A percentile compares a stretch with the other conserved stretches of the same genome.
These are phyloP conservation scores for Alternaria consortialis DNA, from an alignment of 2,329 filamentous ascomycete genomes.

Conservation along the genomic window DNA sequence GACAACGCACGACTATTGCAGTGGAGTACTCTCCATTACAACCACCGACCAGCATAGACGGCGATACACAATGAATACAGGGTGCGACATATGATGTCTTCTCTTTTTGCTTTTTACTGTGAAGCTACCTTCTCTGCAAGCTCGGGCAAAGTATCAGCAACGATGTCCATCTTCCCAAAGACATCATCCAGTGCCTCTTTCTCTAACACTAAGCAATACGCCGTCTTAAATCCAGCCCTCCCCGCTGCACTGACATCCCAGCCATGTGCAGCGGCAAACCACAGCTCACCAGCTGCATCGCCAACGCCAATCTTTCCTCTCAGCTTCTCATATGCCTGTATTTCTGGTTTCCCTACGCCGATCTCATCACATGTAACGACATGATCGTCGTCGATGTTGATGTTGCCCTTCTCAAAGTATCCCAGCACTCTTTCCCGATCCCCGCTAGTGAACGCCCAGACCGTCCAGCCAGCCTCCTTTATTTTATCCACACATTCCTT, in stretches of 20 bases:
- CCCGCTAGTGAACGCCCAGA: slow-evolving; percentile 65
- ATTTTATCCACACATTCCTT: slow-evolving; percentile 56
- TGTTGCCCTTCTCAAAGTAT: slow-evolving; percentile 60
- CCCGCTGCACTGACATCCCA: slow-evolving; percentile 67
- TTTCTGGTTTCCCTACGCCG: slow-evolving; percentile 61
- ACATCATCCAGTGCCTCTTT: slow-evolving; percentile 61
- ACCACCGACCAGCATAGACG: too few relatives aligned
- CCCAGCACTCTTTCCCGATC: slow-evolving; percentile 61
- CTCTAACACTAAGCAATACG: slow-evolving; percentile 64
- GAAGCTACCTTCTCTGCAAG: slow-evolving; percentile 53
- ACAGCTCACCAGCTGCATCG: slow-evolving; percentile 51
- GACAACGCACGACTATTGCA: neutral
- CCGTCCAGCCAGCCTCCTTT: slow-evolving; percentile 58
- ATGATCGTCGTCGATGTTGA: slow-evolving; percentile 62
- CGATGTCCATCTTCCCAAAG: slow-evolving; percentile 63
- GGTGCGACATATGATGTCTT: neutral
- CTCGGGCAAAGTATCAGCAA: slow-evolving; percentile 56
- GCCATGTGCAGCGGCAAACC: slow-evolving; percentile 68
- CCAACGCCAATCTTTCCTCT: slow-evolving; percentile 53
- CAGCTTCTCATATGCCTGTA: slow-evolving; percentile 57
- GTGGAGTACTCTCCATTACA: too few relatives aligned
- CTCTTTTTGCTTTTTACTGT: neutral
- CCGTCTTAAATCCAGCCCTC: slow-evolving; percentile 61
- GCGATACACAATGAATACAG: too few relatives aligned
- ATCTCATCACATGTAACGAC: slow-evolving; percentile 61